Base-by-base conservation (phyloP, 208 protist species). In the Trypanosoma congolense region DNA sequence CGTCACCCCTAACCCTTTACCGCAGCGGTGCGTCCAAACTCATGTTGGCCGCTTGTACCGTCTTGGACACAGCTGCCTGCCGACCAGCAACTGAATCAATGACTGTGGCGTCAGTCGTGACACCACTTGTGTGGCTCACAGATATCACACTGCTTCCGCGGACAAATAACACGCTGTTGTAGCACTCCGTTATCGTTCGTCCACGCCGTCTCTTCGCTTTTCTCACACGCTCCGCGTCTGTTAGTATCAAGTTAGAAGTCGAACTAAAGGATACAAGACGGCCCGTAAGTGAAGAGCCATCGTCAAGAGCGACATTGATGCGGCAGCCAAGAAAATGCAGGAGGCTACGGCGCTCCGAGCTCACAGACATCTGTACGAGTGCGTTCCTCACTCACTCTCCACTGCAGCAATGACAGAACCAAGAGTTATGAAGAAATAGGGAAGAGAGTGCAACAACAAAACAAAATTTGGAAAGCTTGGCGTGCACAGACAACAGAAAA, bases 201-300 rank as follows among this genome's bases (percentile, higher is more conserved):
- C 55, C 58, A 14, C 62, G 60, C 18, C 45, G 55, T 3, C 73
- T 75, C 70, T 83, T 87, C 8, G 77, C 45, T 25, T 70, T 56
- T 18, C 66, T 56, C 40, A 83, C 67, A 5, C 87, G 83, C 60
- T 91, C 83, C 19, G 70, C 73, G 26, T 90, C 81, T 3, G 83
- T 87, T 4, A 94, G 60, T 40, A 94, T 69, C n/a, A 91, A 42
- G 36, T 90, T 94, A 31, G 73, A 76, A 4, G 48, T 70, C n/a
- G 48, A 52, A 52, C 78, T 79, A 4, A 92, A 58, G 4, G 83
- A 91, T 22, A 90, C 73, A 18, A 94, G 75, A 6, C 83, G 75
- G 21, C 87, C 87, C 19, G 52, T 70, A 12, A 94, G 55, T n/a
- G 66, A 64, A 44, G 68, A 86, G 29, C 66, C 51, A 43, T 94